Conservation (phyloP, 805 yeast genomes). For the Candida maesae region DNA sequence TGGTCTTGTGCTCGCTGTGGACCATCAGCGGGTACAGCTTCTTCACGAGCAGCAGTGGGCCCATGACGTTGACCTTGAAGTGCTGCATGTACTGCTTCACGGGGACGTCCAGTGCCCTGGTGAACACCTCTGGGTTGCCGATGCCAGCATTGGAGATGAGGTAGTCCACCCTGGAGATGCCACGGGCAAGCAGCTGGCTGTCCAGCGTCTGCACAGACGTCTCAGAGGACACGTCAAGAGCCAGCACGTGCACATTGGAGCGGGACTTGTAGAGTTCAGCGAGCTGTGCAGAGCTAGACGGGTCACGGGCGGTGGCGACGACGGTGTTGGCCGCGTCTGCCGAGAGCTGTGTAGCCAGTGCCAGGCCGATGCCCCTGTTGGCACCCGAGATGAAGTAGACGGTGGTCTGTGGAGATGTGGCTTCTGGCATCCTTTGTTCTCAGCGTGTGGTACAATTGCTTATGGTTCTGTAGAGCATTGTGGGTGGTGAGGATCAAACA, state of each 20-base stretch:
- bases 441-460: no score
- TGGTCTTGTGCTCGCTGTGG: slow-evolving; percentile 21
- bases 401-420: no score
- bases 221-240: slow-evolving; percentile 7
- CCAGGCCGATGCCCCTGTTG: slow-evolving; percentile 11
- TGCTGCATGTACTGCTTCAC: slow-evolving; percentile 10
- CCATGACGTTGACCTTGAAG: slow-evolving; percentile 23
- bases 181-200: slow-evolving; percentile 5
- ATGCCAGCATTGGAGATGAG: slow-evolving; percentile 13
- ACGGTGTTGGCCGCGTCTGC: not conserved
- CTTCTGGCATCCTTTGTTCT: no score
- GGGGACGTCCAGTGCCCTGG: slow-evolving; percentile 1
- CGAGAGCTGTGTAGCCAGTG: slow-evolving; percentile 1
- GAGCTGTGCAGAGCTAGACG: slow-evolving; percentile 2
- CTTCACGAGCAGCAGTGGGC: slow-evolving; percentile 23
- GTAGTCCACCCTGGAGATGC: slow-evolving; percentile 12
- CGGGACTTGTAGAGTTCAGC: not conserved
- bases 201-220: slow-evolving; percentile 7
- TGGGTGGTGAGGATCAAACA: no score
- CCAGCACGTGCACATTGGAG: slow-evolving; percentile 7
- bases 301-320: slow-evolving; percentile 4
- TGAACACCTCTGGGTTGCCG: slow-evolving; percentile 1
- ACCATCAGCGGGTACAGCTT: slow-evolving; percentile 23
- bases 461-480: no score
- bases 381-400: slow-evolving; percentile 1